Base-by-base conservation (phyloP, 306 rosid genomes). In the Cotoneaster glaucophyllus region DNA sequence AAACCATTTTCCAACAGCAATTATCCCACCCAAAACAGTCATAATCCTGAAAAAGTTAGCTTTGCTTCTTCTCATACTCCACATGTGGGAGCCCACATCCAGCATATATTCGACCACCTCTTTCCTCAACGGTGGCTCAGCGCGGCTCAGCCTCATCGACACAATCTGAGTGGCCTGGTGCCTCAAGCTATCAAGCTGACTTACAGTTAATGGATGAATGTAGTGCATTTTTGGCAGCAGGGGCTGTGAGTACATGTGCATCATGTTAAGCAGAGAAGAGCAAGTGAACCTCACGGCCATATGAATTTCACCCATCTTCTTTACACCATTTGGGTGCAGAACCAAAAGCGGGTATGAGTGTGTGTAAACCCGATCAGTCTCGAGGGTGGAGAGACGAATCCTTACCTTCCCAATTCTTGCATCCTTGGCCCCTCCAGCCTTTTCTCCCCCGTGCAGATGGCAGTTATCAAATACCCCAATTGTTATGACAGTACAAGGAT, bases 291-390 rank as follows among this genome's bases (percentile, higher is more conserved):
- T 85, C 76, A 94, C 98, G 73, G 98, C 98, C 83, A 94, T 74
- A 85, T 94, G 98, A 81, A 94, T 94, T 82, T 94, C 98, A 67
- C 98, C 98, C 98, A 92, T 94, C 85, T 94, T 94, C 89, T 94
- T 94, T 82, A 94, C 97, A 75, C 98, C 98, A 80, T 31, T 85
- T 44, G 88, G 83, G 69, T 92, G 93, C 64, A 94, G 90, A 63
- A 94, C 98, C 15, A 94, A 85, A 68, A 92, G 98, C 0, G 98
- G 98, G 82, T 94, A 94, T 2, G 97, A 88, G 80, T 94, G 98
- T 11, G 97, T 92, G 65, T 94, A 94, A 41, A 94, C 97, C 32
- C 96, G 86, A 64, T 94, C 97, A 2, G 98, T 90, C 78, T 94
- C 98, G 1, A 94, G 98, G 34, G 97, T 94, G 39, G 98, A 94